Base-by-base conservation (phyloP, 2,329 filamentous ascomycete species). In the Pyricularia pennisetigena region DNA sequence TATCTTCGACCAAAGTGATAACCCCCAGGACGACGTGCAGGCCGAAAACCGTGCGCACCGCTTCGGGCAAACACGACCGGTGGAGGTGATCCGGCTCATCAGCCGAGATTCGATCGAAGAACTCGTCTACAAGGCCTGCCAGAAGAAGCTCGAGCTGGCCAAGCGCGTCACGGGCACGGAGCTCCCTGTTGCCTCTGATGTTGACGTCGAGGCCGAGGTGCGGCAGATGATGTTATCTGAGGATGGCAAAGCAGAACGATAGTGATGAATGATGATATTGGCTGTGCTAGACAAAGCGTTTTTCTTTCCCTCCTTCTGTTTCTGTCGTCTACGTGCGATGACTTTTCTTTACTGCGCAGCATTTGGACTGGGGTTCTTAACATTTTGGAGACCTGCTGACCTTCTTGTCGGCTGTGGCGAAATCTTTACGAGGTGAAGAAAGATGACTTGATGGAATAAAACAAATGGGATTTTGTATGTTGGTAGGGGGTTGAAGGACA, bases 1-100 rank as follows among this genome's bases (percentile, higher is more conserved):
- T 78, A 95, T 99, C 74, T 97, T 98, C 76, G 95, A 99, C 78
- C 91, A 91, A 71, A 92, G 90, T n/a, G 97, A 97, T 80, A 99
- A 99, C 73, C 95, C 95, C 0, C 95, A 99, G 76, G 94, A 98
- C 73, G 95, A 99, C 75, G 89, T 97, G n/a, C 95, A 99, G 77
- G 95, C 95, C 0, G 95, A 98, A 82, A 98, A 99, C 77, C 89
- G 95, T 23, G 95, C 95, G 0, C 95, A 99, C 79, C 90, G 95
- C 16, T 92, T 99, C 9, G 95, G 95, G 0, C 95, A 99, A 81
- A 94, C 87, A 32, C 84, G 92, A 20, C 90, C 94, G 49, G 95
- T 99, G 1, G 94, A 99, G 76, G 91, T 99, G 59, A 88, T 97
- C 59, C 85, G 93, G 32, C 84, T 99, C 0, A 90, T 99, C 68